Evolutionary conservation across 345 rosid species (phyloP).

Genomic region (Populus ilicifolia): DNA sequence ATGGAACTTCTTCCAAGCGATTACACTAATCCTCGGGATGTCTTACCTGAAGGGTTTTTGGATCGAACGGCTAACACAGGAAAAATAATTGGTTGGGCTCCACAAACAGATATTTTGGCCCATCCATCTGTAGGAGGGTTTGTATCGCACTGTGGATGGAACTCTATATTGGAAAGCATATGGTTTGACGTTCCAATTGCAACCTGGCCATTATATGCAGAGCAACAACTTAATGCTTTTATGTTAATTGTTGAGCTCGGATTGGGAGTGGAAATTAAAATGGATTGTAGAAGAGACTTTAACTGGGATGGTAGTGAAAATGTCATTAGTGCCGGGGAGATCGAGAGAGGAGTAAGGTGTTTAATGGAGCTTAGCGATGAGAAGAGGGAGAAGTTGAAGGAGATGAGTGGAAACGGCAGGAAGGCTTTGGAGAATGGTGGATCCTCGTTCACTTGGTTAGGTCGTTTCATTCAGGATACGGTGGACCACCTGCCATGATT

Average conservation of each 20-base stretch:
- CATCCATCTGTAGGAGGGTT: slow-evolving; percentile 7
- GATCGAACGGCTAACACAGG: neutral
- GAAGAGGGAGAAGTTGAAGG: neutral
- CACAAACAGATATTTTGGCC: neutral
- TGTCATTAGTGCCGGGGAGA: neutral
- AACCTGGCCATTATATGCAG: neutral
- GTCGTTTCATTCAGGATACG: neutral
- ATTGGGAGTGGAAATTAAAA: neutral
- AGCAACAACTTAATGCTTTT: slow-evolving; percentile 11
- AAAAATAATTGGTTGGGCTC: slow-evolving; percentile 12
- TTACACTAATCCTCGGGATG: neutral
- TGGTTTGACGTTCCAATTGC: slow-evolving; percentile 14
- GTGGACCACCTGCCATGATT: neutral
- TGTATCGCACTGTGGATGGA: slow-evolving; percentile 19
- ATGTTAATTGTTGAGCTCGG: neutral
- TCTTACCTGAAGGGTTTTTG: neutral
- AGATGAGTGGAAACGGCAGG: neutral
- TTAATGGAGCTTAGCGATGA: neutral
- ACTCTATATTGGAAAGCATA: slow-evolving; percentile 4
- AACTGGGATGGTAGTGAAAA: neutral
- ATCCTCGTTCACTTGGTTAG: neutral
- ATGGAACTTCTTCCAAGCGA: neutral
- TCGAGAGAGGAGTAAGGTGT: neutral
- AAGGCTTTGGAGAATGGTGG: neutral
- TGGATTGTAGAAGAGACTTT: neutral